These are phyloP conservation scores for Geoglossum cookeanum DNA, from an alignment of 2,329 filamentous ascomycete genomes.

Conservation along the genomic window DNA sequence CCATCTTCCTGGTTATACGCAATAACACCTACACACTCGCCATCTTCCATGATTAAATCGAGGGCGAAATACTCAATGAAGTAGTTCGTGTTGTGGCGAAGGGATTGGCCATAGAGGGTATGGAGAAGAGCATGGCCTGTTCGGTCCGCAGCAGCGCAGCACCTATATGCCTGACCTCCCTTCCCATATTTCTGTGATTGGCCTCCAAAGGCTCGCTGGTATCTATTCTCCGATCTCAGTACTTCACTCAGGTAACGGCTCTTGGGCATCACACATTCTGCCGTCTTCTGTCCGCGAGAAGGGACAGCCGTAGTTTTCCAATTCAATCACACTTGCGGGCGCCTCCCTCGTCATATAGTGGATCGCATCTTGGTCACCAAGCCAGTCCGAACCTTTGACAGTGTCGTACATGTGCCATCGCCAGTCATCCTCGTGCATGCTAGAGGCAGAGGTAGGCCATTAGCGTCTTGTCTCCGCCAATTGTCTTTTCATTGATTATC, in stretches of 20 bases:
- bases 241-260: background rate
- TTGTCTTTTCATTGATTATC: background rate
- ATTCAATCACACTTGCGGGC: slow-evolving; percentile 75
- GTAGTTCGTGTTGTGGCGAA: slow-evolving; percentile 97
- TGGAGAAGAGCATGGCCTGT: slow-evolving; percentile 95
- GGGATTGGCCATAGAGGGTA: slow-evolving; percentile 93
- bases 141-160: slow-evolving; percentile 88
- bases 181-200: slow-evolving; percentile 91
- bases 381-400: slow-evolving; percentile 93
- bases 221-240: slow-evolving; percentile 22
- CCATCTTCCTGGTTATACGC: slow-evolving; percentile 99
- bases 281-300: slow-evolving; percentile 94
- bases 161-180: slow-evolving; percentile 94
- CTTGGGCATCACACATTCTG: slow-evolving; percentile 47
- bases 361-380: slow-evolving; percentile 92
- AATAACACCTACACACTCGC: slow-evolving; percentile 87
- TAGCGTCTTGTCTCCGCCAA: slow-evolving; percentile 3
- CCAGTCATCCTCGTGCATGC: slow-evolving; percentile 96
- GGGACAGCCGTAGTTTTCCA: slow-evolving; percentile 94
- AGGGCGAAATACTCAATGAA: slow-evolving; percentile 99
- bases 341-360: slow-evolving; percentile 98
- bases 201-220: slow-evolving; percentile 96
- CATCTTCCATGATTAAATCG: slow-evolving; percentile 93
- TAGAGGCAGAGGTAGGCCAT: slow-evolving; percentile 7
- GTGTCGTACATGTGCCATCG: slow-evolving; percentile 99